Percentiles rank a stretch among this genome's conserved stretches.
phyloP scores from a whole-genome alignment of 129 eudicot species.

The Lonicera japonica region DNA sequence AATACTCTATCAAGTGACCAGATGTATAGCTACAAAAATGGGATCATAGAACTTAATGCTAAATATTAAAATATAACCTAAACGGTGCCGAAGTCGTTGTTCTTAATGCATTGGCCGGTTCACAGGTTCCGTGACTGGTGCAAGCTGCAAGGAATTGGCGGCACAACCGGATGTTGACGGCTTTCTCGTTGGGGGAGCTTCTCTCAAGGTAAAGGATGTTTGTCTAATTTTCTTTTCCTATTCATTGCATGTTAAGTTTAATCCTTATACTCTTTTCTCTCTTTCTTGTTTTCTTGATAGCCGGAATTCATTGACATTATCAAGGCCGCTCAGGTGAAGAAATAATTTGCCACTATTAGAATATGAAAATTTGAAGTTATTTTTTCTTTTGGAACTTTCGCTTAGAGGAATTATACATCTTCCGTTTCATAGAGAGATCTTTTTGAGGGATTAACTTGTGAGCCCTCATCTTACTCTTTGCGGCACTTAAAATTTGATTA shows the following conservation, averaged over 20 bases:
- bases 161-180: conserved; percentile 90
- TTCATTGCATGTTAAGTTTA: no score
- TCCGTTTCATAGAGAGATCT: conserved; percentile 4
- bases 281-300: conserved; percentile 23
- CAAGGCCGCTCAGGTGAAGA: conserved; percentile 89
- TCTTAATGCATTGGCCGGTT: background rate
- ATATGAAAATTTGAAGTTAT: conserved; percentile 21
- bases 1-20: no score
- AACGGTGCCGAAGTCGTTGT: no score
- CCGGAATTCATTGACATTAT: conserved; percentile 92
- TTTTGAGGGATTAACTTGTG: conserved; percentile 2
- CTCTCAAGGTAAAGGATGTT: conserved; percentile 58
- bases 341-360: conserved; percentile 19
- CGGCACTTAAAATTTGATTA: conserved; percentile 3
- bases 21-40: no score
- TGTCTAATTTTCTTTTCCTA: background rate
- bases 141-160: conserved; percentile 82
- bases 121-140: conserved; percentile 88
- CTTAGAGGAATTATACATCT: conserved; percentile 1
- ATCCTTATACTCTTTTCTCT: background rate
- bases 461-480: background rate
- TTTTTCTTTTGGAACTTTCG: background rate
- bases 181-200: conserved; percentile 96
- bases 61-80: no score
- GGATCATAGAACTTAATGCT: no score